Base-by-base conservation (phyloP, 2,329 filamentous ascomycete genomes). In the Didymella pinodella region DNA sequence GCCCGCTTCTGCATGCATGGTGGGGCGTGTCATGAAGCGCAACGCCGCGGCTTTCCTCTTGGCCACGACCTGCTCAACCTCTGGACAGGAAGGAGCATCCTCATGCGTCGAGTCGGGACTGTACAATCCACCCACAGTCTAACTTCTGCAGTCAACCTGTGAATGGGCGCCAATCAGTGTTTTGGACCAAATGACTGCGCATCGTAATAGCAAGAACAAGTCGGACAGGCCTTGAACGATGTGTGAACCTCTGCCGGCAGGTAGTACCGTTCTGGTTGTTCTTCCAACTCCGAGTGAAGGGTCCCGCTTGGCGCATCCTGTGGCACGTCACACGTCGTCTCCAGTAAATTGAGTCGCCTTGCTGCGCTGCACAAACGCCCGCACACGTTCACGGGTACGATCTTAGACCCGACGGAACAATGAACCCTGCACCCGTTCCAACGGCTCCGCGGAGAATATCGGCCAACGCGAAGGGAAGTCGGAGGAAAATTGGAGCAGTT, bases 381-480 rank as follows among this genome's bases (percentile, higher is more conserved):
- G 41, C 28, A 46, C 14, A 28, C 29, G 3, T 41, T 34, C 12
- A 29, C 38, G n/a, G 18, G 26, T 12, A 26, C 3, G 20, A 20
- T 44, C 40, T 26, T 32, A 20, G 38, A 20, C 32, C 20, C 18
- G 32, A 28, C n/a, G 31, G 41, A 41, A 16, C 54, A 18, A 29
- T 11, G 16, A 41, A 38, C 18, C 31, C 14, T 45, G 40, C 20
- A 29, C 43, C n/a, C 16, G 25, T 49, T 43, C 11, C 7, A 18
- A 41, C 28, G 32, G 6, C 36, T 45, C 28, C 28, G 36, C 54
- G 54, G 54, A 52, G 28, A 14, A 51, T 31, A 26, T 57, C 54
- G 54, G 54, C 54, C 54, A 52, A 48, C 12, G 25, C 16, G 31
- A 32, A 11, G 31, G 31, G 31, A 32, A 16, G 4, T 32, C 29